These are phyloP conservation scores for Cutaneotrichosporon cavernicola DNA, from an alignment of 1,284 basidiomycete genomes.

Conservation along the genomic window DNA sequence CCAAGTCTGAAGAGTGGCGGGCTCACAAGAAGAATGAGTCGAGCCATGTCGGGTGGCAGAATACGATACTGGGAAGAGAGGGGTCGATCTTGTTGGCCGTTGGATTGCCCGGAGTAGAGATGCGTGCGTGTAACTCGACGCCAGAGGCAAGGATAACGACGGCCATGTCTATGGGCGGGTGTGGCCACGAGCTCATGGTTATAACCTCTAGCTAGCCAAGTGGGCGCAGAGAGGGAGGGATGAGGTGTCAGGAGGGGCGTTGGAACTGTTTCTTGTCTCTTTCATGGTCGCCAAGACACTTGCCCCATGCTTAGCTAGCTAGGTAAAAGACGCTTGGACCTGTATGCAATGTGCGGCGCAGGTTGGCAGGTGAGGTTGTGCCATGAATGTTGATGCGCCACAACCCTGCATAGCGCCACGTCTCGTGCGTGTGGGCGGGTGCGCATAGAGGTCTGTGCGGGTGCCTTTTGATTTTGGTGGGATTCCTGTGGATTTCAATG, in stretches of 20 bases:
- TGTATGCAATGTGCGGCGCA: no score
- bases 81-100: slow-evolving; percentile 1
- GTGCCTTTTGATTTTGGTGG: no score
- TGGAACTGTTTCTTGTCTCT: no score
- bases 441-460: not conserved
- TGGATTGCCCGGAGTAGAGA: slow-evolving; percentile 6
- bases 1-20: not conserved
- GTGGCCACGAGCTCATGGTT: slow-evolving; percentile 59
- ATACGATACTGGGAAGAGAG: slow-evolving; percentile 17
- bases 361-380: no score
- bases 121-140: slow-evolving; percentile 17
- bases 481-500: no score
- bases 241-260: slow-evolving; percentile 9
- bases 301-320: no score
- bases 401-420: no score
- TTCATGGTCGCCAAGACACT: no score
- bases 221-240: not conserved
- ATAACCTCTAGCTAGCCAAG: slow-evolving; percentile 56
- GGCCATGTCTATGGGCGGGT: slow-evolving; percentile 25
- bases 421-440: no score
- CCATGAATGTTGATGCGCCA: no score
- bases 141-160: slow-evolving; percentile 1
- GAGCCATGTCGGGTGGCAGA: slow-evolving; percentile 25
- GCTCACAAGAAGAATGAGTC: slow-evolving; percentile 23
- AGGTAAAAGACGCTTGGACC: no score